These are phyloP conservation scores for Hysterium pulicare DNA, from an alignment of 2,329 filamentous ascomycete species.

Conservation along the genomic window DNA sequence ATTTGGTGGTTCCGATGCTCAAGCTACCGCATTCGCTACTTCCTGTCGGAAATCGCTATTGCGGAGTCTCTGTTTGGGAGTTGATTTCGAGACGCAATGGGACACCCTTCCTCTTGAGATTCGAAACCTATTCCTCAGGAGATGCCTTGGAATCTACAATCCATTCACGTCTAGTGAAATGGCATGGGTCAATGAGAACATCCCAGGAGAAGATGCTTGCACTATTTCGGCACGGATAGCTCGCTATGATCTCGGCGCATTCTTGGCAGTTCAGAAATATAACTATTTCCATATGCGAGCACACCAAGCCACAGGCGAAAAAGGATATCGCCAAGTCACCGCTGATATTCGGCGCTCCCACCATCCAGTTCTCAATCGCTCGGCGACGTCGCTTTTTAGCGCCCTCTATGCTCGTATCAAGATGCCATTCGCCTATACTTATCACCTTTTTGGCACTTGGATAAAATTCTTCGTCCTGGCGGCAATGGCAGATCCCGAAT, in stretches of 20 bases:
- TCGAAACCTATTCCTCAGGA: conserved; percentile 44
- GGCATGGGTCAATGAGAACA: conserved; percentile 45
- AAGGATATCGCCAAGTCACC: conserved; percentile 30
- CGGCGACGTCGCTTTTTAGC: conserved; percentile 20
- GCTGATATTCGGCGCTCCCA: conserved; percentile 31
- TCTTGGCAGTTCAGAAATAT: conserved; percentile 30
- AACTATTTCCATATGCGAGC: conserved; percentile 29
- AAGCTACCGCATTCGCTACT: conserved; percentile 19
- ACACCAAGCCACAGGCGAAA: conserved; percentile 19
- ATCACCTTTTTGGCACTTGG: conserved; percentile 42
- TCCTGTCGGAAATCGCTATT: conserved; percentile 45
- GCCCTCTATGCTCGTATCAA: conserved; percentile 26
- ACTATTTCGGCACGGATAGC: conserved; percentile 41
- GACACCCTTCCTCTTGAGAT: conserved; percentile 48
- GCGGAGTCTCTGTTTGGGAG: conserved; percentile 47
- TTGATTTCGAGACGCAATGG: conserved; percentile 52
- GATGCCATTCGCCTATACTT: conserved; percentile 38
- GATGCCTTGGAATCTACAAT: conserved; percentile 44
- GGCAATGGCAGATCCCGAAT: conserved; percentile 51
- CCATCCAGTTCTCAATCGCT: conserved; percentile 28
- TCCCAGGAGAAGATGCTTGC: conserved; percentile 39
- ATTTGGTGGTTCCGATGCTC: conserved; percentile 15
- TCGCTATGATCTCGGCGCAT: conserved; percentile 48
- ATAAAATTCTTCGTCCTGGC: conserved; percentile 51
- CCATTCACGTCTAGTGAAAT: conserved; percentile 40